Conservation (phyloP, 345 rosid genomes). For the Arabidopsis arenosa region DNA sequence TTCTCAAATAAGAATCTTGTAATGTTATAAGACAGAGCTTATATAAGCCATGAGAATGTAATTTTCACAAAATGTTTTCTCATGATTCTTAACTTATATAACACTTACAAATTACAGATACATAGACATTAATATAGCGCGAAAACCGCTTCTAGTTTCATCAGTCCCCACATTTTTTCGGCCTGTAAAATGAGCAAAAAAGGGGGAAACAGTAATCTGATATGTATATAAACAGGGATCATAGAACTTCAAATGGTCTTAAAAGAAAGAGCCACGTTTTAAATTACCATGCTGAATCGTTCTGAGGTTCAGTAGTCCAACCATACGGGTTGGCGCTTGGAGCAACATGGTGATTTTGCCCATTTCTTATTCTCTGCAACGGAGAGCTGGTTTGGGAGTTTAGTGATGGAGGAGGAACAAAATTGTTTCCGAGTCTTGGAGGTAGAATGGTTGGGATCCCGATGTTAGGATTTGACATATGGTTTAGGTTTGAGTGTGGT, state of each 20-base stretch:
- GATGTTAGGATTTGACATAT: slow-evolving; percentile 29
- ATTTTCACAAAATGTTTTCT: slow-evolving; percentile 25
- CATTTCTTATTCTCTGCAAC: slow-evolving; percentile 31
- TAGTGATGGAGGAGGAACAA: slow-evolving; percentile 33
- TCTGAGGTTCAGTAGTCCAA: slow-evolving; percentile 41
- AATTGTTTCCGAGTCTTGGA: slow-evolving; percentile 38
- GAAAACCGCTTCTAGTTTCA: slow-evolving; percentile 19
- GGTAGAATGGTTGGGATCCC: slow-evolving; percentile 18
- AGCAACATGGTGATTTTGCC: slow-evolving; percentile 35
- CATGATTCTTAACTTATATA: slow-evolving; percentile 25
- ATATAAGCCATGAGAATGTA: slow-evolving; percentile 29
- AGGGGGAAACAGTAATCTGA: slow-evolving; percentile 10
- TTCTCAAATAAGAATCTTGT: slow-evolving; percentile 28
- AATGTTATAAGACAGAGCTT: slow-evolving; percentile 32
- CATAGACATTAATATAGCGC: background rate
- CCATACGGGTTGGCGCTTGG: slow-evolving; percentile 23
- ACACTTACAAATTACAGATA: slow-evolving; percentile 26
- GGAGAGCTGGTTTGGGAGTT: slow-evolving; percentile 34
- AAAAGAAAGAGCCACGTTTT: background rate
- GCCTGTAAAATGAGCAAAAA: slow-evolving; percentile 38
- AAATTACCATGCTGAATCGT: slow-evolving; percentile 40
- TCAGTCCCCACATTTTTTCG: slow-evolving; percentile 39
- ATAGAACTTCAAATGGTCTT: background rate
- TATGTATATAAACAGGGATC: slow-evolving; percentile 17
- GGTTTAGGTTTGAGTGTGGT: slow-evolving; percentile 43